Evolutionary conservation across 345 rosid species (phyloP), one percentile per base, ranked within the genome.

Genomic region (Arabidopsis thaliana): DNA sequence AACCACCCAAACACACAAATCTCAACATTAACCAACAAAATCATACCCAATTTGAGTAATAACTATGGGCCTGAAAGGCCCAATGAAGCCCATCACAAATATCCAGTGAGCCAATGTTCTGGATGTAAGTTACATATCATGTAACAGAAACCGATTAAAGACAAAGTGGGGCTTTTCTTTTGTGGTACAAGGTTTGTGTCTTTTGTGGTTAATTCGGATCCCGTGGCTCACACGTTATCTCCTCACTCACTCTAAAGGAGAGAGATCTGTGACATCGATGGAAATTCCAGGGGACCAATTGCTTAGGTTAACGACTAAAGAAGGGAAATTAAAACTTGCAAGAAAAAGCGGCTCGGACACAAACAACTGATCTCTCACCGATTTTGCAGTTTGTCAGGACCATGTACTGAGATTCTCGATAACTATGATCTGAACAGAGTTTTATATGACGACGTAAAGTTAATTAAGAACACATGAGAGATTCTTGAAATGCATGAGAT

Each of bases 271-370:
- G 37, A 6, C 8, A 34, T 34, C 37, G 7, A 34, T 34, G 37
- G 89, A 87, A 72, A 93, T 88, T 12, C 87, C 85, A 0, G 93
- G 84, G 71, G 89, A 88, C 46, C 88, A 90, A 80, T 82, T 87
- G 71, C 85, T 90, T 80, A 82, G 90, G 74, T 51, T 90, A 80
- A 84, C 94, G 11, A 88, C 96, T 12, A 87, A 71, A 78, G 91
- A 87, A 72, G 92, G 92, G 79, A 88, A 87, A 69, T 69, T 85
- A 65, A 87, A 91, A 0, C 83, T 88, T 4, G 96, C 88, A 78
- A 85, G 94, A 72, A 93, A 79, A 53, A 30, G 76, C 3, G 32
- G 66, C 81, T 12, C 83, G 87, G 87, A 86, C 90, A 1, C 45
- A 58, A 30, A 85, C 85, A 2, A 1, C 48, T 44, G 16, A 44